phyloP scores from a whole-genome alignment of 768 basidiomycete genomes.

The Collybia mongolica region DNA sequence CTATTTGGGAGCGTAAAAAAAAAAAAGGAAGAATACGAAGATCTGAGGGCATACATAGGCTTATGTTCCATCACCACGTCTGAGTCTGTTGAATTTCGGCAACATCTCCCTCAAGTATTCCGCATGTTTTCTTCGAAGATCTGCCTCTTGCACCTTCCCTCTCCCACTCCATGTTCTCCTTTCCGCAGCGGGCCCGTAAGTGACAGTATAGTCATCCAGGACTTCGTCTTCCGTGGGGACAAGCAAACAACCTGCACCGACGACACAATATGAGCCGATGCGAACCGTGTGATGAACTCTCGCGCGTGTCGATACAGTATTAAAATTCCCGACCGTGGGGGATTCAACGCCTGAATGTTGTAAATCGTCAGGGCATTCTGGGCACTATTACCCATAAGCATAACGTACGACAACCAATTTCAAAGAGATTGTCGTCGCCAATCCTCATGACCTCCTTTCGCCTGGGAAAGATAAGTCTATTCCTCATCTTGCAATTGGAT shows the following conservation, averaged over 20 bases:
- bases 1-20: no score
- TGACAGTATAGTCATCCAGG: constrained; percentile 79
- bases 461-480: constrained; percentile 25
- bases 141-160: constrained; percentile 80
- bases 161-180: constrained; percentile 83
- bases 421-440: constrained; percentile 91
- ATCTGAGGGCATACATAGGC: no score
- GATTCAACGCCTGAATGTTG: constrained; percentile 72
- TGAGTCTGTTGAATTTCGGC: constrained; percentile 81
- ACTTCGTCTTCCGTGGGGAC: constrained; percentile 77
- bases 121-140: constrained; percentile 82
- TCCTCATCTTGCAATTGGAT: not conserved
- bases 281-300: constrained; percentile 83
- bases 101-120: constrained; percentile 93
- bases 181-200: constrained; percentile 77
- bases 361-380: not conserved
- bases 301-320: constrained; percentile 82
- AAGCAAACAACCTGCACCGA: constrained; percentile 80
- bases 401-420: constrained; percentile 86
- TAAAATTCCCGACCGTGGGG: constrained; percentile 79
- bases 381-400: not conserved
- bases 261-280: constrained; percentile 75
- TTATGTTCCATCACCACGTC: constrained; percentile 56
- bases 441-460: constrained; percentile 88
- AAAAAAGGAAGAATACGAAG: no score